phyloP scores from a whole-genome alignment of 2,329 filamentous ascomycete species.

The Exophiala calicioides region DNA sequence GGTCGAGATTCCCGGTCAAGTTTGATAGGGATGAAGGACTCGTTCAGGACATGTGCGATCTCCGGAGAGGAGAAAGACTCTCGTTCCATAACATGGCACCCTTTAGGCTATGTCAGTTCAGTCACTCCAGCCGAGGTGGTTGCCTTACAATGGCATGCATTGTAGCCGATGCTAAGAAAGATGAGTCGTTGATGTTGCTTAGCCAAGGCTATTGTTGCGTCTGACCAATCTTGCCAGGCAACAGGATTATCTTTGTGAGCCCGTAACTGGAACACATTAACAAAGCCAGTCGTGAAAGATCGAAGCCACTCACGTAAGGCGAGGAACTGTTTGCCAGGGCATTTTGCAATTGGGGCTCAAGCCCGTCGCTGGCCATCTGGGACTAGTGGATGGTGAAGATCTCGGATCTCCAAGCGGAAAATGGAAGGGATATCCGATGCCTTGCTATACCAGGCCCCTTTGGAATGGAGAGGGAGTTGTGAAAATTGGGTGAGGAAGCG shows the following conservation, averaged over 20 bases:
- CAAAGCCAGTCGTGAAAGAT: background rate
- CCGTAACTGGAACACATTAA: conserved; percentile 54
- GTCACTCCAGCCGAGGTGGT: background rate
- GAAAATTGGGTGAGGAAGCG: conserved; percentile 2
- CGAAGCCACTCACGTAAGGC: conserved; percentile 60
- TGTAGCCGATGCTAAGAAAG: conserved; percentile 93
- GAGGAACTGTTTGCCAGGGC: conserved; percentile 51
- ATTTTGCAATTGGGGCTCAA: conserved; percentile 25
- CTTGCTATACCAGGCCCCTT: background rate
- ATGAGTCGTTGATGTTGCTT: conserved; percentile 81
- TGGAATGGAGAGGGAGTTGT: conserved; percentile 2
- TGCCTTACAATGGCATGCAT: conserved; percentile 83
- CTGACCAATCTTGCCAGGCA: conserved; percentile 85
- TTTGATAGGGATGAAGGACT: conserved; percentile 85
- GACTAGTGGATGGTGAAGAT: conserved; percentile 3
- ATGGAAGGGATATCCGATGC: background rate
- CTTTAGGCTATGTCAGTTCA: conserved; percentile 43
- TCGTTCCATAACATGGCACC: conserved; percentile 86
- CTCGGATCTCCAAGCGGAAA: background rate
- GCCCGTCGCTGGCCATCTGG: conserved; percentile 19
- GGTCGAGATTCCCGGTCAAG: conserved; percentile 92
- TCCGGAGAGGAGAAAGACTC: conserved; percentile 86
- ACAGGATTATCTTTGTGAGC: conserved; percentile 79
- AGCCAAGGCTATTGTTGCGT: conserved; percentile 74
- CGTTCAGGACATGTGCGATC: conserved; percentile 79